phyloP scores from a whole-genome alignment of 2,329 filamentous ascomycete genomes.

The Botrytis deweyae region DNA sequence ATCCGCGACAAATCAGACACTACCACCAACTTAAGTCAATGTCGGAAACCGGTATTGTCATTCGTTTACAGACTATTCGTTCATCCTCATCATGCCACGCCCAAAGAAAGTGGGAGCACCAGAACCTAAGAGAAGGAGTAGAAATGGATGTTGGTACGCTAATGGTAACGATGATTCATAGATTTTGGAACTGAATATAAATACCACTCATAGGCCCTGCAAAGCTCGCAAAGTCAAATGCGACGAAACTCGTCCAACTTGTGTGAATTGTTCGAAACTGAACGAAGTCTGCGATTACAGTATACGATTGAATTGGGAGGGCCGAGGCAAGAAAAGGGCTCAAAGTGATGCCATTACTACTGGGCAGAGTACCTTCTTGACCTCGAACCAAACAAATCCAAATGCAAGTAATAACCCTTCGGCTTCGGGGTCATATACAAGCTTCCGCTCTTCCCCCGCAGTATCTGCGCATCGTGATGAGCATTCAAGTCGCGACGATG shows the following conservation, averaged over 20 bases:
- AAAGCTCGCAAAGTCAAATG: conserved; percentile 80
- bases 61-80: neutral
- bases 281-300: conserved; percentile 77
- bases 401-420: neutral
- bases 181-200: conserved; percentile 20
- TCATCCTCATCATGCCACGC: conserved; percentile 54
- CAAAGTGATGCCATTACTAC: conserved; percentile 31
- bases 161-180: conserved; percentile 13
- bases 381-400: neutral
- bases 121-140: conserved; percentile 65
- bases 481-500: too few species aligned
- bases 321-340: conserved; percentile 60
- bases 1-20: neutral
- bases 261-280: conserved; percentile 69
- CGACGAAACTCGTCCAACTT: conserved; percentile 73
- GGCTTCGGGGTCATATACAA: neutral
- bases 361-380: conserved; percentile 26
- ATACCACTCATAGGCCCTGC: conserved; percentile 61
- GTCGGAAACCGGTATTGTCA: neutral
- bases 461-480: neutral
- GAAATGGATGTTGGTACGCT: conserved; percentile 66
- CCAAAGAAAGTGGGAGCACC: conserved; percentile 62
- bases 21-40: neutral
- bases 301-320: conserved; percentile 79
- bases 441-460: neutral